Base-by-base conservation (phyloP, 2,329 filamentous ascomycete species). In the Talaromyces marneffei region DNA sequence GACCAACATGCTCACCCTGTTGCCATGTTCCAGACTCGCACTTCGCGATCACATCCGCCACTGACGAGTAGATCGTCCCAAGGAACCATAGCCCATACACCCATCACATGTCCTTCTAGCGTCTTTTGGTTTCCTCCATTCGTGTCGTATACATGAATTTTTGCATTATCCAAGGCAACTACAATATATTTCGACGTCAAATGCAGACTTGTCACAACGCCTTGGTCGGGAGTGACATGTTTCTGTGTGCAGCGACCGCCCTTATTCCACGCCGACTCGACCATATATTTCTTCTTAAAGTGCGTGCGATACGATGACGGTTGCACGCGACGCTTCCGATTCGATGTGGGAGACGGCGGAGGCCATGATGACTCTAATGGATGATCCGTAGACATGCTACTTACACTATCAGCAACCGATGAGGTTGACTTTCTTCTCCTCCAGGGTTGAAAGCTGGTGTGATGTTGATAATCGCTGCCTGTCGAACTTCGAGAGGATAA, bases 51-150 rank as follows among this genome's bases (percentile, higher is more conserved):
- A 73, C 94, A 99, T 5, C 94, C 94, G 69, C 94, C 94, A 69
- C 92, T 97, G 63, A 99, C 94, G 64, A 99, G 82, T 58, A 91
- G 89, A 73, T 99, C 93, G 63, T 91, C 93, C 90, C 92, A 97
- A 6, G 94, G 94, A 25, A 99, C 92, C 93, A 99, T 97, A 54
- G 94, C 94, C 94, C 94, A 99, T 20, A 99, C 94, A 42, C 94
- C 94, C 94, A 99, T 99, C 48, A 97, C 90, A 78, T 99, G 94
- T 10, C 94, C 94, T 71, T 94, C 89, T 29, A 99, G 79, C 2
- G 91, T 96, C 73, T 92, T 91, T 68, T 96, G 87, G 65, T 91
- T 87, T 67, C 92, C 87, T 35, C 94, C 94, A 66, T 94, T 86
- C 0, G 91, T 92, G 73, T 97, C 91, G 72, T 97, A 99, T 27